Base-by-base conservation (phyloP, 2,329 filamentous ascomycete species). In the Bipolaris oryzae region DNA sequence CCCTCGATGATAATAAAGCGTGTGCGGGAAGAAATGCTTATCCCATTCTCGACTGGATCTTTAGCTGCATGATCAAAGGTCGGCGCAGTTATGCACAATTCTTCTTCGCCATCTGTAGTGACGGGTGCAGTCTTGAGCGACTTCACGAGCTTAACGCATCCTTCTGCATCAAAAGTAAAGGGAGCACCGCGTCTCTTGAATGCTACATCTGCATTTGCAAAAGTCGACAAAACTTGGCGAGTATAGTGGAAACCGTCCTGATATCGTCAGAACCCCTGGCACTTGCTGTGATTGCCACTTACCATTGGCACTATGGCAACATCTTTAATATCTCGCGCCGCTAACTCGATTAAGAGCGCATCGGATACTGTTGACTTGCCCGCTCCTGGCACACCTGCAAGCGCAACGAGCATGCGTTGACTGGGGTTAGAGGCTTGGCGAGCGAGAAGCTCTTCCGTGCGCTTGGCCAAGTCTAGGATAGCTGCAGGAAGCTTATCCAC, bases 171-270 rank as follows among this genome's bases (percentile, higher is more conserved):
- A 42, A 71, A 71, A 1, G 68, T 70, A 37, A 71, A 71, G 0
- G 67, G 67, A 28, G 67, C 68, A 13, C 68, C 67, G 18, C 67
- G 67, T 39, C 68, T 58, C 23, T 57, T 55, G 34, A 71, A 70
- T 1, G 67, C 67, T n/a, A 52, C 23, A 9, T 61, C 52, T 3
- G 66, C 56, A 48, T 70, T 53, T 15, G 62, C 35, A 34, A 69
- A 68, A 4, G 53, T 44, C 5, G 66, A 60, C 11, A 70, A 55
- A 10, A 50, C 49, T 42, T 65, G 42, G 11, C 68, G 60, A 1
- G 68, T 65, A 33, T 67, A 63, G 25, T 71, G 67, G 48, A 71
- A 70, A 33, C 68, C 67, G 50, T 70, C 68, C 68, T 71, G 25
- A 7, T 23, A 7, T 46, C 5, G 33, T 62, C 37, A 63, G 42